Conservation (phyloP, 176 grass and related monocot species). For the Triticum turgidum region DNA sequence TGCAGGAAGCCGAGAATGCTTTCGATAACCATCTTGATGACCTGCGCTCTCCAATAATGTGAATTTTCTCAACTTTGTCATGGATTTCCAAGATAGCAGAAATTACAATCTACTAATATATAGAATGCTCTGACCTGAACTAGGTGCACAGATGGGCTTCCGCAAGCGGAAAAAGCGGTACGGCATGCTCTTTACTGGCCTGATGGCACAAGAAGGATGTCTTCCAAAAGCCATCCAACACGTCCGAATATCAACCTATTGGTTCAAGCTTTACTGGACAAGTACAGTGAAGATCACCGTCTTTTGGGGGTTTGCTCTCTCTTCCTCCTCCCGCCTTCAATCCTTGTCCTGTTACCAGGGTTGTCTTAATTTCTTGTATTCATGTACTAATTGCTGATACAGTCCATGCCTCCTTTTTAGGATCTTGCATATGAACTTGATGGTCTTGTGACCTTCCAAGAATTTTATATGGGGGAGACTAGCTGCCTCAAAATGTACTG, state of each 20-base stretch:
- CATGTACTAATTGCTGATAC: background rate
- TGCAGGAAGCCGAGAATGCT: background rate
- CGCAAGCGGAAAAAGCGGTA: background rate
- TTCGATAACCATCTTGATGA: background rate
- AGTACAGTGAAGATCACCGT: background rate
- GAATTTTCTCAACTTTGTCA: background rate
- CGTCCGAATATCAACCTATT: background rate
- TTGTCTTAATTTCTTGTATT: background rate
- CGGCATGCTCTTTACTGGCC: background rate
- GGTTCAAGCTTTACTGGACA: background rate
- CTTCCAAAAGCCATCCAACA: background rate
- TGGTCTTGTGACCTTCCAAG: background rate
- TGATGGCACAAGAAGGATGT: background rate
- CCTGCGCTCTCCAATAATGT: background rate
- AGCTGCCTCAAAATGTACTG: background rate
- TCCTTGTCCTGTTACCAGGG: background rate
- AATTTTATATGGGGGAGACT: background rate
- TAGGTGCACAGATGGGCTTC: background rate
- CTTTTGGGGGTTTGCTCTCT: background rate
- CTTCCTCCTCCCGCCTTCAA: background rate
- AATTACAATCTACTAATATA: background rate
- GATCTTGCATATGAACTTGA: background rate
- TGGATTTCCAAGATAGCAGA: background rate
- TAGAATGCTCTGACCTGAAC: background rate
- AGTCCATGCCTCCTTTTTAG: background rate